Percentiles rank a stretch among this genome's conserved stretches.
These are phyloP conservation scores for Aureobasidium sp. DNA, from an alignment of 2,329 filamentous ascomycete genomes.

Conservation along the genomic window DNA sequence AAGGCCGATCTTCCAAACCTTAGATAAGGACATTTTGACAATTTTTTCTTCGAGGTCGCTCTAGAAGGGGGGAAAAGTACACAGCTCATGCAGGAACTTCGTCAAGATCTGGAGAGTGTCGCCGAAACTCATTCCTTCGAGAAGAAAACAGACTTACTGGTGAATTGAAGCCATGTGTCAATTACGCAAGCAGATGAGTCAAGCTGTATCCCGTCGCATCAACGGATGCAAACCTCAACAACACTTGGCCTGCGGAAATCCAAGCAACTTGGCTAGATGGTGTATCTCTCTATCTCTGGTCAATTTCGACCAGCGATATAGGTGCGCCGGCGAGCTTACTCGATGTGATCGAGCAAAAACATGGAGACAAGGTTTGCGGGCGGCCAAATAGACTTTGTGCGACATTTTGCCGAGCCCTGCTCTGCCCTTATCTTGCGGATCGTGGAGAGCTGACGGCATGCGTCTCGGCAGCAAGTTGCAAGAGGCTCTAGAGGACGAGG, in stretches of 20 bases:
- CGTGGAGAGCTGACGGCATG: neutral
- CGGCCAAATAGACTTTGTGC: neutral
- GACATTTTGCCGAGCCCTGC: neutral
- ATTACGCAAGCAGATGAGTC: neutral
- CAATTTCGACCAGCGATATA: neutral
- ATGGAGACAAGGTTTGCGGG: neutral
- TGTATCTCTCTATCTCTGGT: neutral
- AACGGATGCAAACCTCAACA: neutral
- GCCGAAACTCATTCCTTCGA: too few species aligned
- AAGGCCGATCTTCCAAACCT: neutral
- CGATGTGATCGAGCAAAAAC: constrained; percentile 8
- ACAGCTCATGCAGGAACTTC: neutral
- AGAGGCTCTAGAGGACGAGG: too few species aligned
- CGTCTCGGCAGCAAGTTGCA: too few species aligned
- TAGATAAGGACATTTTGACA: neutral
- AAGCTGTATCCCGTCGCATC: neutral
- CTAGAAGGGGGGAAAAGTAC: neutral
- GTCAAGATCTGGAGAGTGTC: neutral
- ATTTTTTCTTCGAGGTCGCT: neutral
- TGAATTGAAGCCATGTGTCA: too few species aligned
- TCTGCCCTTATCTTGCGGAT: too few species aligned
- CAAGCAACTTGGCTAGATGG: neutral
- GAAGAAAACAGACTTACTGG: too few species aligned
- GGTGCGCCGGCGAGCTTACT: neutral
- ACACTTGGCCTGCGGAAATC: neutral